These are phyloP conservation scores for Trichoderma semiorbis DNA, from an alignment of 2,329 filamentous ascomycete species.

Conservation along the genomic window DNA sequence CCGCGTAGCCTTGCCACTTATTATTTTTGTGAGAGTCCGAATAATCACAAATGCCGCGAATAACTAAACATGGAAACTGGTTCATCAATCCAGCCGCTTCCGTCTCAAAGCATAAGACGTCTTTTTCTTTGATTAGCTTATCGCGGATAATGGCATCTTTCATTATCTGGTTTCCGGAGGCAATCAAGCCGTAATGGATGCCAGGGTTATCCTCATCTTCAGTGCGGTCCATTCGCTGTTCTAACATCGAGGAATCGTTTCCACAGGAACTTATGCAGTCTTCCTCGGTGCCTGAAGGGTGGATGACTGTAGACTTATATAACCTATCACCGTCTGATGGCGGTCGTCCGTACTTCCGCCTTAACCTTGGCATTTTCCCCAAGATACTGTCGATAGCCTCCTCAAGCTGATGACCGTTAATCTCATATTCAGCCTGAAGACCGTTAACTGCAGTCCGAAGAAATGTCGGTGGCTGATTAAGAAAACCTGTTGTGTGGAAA, in stretches of 20 bases:
- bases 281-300: slow-evolving; percentile 8
- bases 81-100: slow-evolving; percentile 2
- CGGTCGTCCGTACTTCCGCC: slow-evolving; percentile 18
- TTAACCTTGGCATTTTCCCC: slow-evolving; percentile 14
- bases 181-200: slow-evolving; percentile 13
- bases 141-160: slow-evolving; percentile 25
- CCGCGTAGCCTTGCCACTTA: slow-evolving; percentile 27
- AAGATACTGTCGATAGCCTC: slow-evolving; percentile 2
- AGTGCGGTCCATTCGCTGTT: neutral
- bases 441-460: slow-evolving; percentile 19
- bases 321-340: slow-evolving; percentile 11
- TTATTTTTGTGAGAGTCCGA: neutral
- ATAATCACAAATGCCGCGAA: slow-evolving; percentile 3
- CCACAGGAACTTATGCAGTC: neutral
- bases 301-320: slow-evolving; percentile 8
- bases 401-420: slow-evolving; percentile 20
- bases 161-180: slow-evolving; percentile 22
- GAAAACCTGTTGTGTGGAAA: slow-evolving; percentile 18
- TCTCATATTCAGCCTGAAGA: slow-evolving; percentile 15
- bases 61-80: neutral
- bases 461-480: slow-evolving; percentile 22
- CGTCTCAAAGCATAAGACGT: slow-evolving; percentile 19
- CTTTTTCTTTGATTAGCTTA: slow-evolving; percentile 21
- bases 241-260: neutral
- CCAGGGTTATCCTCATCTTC: slow-evolving; percentile 11